phyloP scores from a whole-genome alignment of 768 basidiomycete species.

The Daedaleopsis sinensis region DNA sequence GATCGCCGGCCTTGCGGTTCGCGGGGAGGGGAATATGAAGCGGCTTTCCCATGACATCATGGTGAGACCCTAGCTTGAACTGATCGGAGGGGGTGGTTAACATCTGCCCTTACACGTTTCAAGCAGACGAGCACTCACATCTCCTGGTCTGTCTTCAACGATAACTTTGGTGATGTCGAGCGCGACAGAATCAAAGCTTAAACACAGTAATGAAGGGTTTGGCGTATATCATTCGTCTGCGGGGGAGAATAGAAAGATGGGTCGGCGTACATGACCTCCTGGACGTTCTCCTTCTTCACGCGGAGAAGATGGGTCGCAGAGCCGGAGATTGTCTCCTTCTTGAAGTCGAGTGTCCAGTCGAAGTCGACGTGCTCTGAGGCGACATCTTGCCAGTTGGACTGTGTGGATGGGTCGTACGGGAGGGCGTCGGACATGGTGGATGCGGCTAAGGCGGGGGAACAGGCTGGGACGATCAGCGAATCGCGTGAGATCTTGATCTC shows the following conservation, averaged over 20 bases:
- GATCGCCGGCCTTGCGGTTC: slow-evolving; percentile 45
- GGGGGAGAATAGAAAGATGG: not conserved
- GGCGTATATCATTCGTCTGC: not conserved
- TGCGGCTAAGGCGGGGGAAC: no score
- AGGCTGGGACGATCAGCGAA: no score
- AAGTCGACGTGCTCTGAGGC: slow-evolving; percentile 68
- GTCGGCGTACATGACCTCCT: slow-evolving; percentile 59
- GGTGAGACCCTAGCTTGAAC: slow-evolving; percentile 57
- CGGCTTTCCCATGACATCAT: slow-evolving; percentile 78
- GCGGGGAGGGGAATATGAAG: slow-evolving; percentile 59
- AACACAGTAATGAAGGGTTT: not conserved
- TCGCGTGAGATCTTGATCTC: no score
- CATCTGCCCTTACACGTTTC: not conserved
- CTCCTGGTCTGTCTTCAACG: slow-evolving; percentile 50
- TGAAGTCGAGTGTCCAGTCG: slow-evolving; percentile 81
- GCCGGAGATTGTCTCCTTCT: slow-evolving; percentile 60
- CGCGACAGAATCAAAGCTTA: slow-evolving; percentile 75
- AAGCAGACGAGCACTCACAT: not conserved
- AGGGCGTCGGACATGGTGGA: not conserved
- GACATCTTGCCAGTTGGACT: slow-evolving; percentile 78
- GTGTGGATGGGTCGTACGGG: slow-evolving; percentile 64
- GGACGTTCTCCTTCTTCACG: slow-evolving; percentile 53
- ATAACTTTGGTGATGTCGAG: slow-evolving; percentile 60
- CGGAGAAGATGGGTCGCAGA: slow-evolving; percentile 63
- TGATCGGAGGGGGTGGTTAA: slow-evolving; percentile 34